phyloP scores from a whole-genome alignment of 2,329 filamentous ascomycete genomes.

The Sordariomycetes sp. region DNA sequence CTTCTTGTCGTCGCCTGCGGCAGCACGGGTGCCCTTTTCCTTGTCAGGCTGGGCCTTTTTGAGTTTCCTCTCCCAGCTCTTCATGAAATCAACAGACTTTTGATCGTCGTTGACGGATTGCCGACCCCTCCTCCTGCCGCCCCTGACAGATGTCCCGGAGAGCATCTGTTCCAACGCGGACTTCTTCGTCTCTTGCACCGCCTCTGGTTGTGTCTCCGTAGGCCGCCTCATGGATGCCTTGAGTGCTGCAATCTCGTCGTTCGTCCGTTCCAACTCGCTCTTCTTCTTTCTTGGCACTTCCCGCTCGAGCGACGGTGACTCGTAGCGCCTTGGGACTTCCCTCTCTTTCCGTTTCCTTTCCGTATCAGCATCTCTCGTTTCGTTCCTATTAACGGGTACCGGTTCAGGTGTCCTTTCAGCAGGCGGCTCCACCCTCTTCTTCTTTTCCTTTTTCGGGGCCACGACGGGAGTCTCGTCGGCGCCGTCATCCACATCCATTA shows the following conservation, averaged over 20 bases:
- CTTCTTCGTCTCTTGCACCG: constrained; percentile 46
- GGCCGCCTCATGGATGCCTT: constrained; percentile 72
- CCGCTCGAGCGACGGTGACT: constrained; percentile 6
- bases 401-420: constrained; percentile 14
- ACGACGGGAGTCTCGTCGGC: constrained; percentile 15
- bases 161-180: constrained; percentile 63
- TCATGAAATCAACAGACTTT: constrained; percentile 56
- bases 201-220: constrained; percentile 24
- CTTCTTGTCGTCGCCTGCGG: constrained; percentile 14
- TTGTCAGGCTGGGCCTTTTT: constrained; percentile 35
- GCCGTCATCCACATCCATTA: constrained; percentile 41
- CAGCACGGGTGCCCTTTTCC: constrained; percentile 14
- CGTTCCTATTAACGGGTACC: not conserved
- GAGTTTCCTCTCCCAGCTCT: constrained; percentile 68
- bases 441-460: constrained; percentile 16
- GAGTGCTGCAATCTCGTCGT: constrained; percentile 67
- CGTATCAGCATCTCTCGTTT: constrained; percentile 2
- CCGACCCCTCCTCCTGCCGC: constrained; percentile 52
- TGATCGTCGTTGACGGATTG: constrained; percentile 44
- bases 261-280: constrained; percentile 52
- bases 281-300: constrained; percentile 19
- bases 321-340: constrained; percentile 5
- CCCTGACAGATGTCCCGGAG: constrained; percentile 54
- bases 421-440: constrained; percentile 11
- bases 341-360: not conserved